Evolutionary conservation across 257 asterid species (phyloP).

Genomic region (Fraxinus pennsylvanica): DNA sequence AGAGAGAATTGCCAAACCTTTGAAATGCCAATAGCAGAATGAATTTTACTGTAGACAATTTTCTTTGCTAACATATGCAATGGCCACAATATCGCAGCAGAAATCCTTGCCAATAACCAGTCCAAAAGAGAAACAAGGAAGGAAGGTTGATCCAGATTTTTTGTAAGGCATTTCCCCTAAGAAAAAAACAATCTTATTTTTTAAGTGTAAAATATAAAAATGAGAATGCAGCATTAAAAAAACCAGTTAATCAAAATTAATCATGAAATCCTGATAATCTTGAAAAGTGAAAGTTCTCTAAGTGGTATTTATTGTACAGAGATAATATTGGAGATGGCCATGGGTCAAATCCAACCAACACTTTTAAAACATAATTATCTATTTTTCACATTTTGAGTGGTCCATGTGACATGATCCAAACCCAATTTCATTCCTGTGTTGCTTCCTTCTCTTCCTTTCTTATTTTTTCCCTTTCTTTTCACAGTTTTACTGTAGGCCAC

Average conservation of each 20-base stretch:
- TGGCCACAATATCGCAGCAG: constrained; percentile 65
- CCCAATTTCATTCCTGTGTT: not conserved
- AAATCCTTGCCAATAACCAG: constrained; percentile 66
- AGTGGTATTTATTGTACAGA: not conserved
- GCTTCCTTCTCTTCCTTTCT: not conserved
- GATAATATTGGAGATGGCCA: not conserved
- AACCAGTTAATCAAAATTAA: constrained; percentile 1
- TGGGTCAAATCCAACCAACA: not conserved
- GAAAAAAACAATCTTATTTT: constrained; percentile 19
- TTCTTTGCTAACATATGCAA: constrained; percentile 77
- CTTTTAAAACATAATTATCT: not conserved
- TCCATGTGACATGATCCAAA: not conserved
- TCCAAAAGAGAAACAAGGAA: constrained; percentile 56
- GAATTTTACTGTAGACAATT: constrained; percentile 75
- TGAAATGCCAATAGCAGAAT: constrained; percentile 70
- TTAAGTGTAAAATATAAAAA: constrained; percentile 17
- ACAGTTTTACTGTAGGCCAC: too few relatives aligned
- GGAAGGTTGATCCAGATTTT: constrained; percentile 63
- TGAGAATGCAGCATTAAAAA: constrained; percentile 19
- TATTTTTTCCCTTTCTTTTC: too few relatives aligned
- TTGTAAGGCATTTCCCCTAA: constrained; percentile 81
- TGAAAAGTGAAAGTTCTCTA: not conserved
- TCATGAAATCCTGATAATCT: not conserved
- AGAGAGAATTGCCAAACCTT: constrained; percentile 45
- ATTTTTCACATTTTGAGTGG: not conserved